Base-by-base conservation (phyloP, 495 filamentous ascomycete genomes). In the Talaromyces thailandensis region DNA sequence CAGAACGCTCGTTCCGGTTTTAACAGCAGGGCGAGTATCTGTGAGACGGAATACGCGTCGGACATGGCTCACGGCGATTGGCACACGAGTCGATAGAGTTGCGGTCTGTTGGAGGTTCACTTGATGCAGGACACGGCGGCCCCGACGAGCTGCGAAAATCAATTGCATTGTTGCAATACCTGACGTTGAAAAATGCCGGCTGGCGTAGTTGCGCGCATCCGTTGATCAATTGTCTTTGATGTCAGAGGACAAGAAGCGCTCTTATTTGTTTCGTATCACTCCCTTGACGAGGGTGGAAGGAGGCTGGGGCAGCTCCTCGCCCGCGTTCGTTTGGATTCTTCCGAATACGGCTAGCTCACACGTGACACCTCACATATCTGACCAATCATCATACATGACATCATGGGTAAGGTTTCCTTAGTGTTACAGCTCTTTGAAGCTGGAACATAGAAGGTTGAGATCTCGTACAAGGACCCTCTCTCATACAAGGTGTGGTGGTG, bases 291-390 rank as follows among this genome's bases (percentile, higher is more conserved):
- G 23, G 51, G 51, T 55, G 29, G 28, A 31, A 52, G 59, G 59
- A 61, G 59, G 59, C 59, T 61, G 59, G 59, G 59, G 51, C 18
- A 53, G 50, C 50, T 28, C 18, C 48, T 23, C 18, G 21, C 40
- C 31, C 57, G 57, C 32, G 43, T 51, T 23, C 40, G 59, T 61
- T 61, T 61, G 25, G 59, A 51, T 31, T 50, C 26, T 61, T 31
- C 59, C 59, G 59, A 61, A 61, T 31, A 18, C 6, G 59, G 59
- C 43, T 61, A 61, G 59, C 1, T 1, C 7, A 14, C 59, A 52
- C 45, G 59, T 61, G 59, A 61, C 25, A 5, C 11, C 35, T 31
- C 12, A 21, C 18, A 18, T 48, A 8, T 6, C n/a, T 21, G 43
- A 9, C 43, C 43, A 48, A 48, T 48, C 43, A 48, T 18, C 43